Percentiles rank a stretch among this genome's conserved stretches.
phyloP scores from a whole-genome alignment of 345 rosid species.

The Corchorus capsularis region DNA sequence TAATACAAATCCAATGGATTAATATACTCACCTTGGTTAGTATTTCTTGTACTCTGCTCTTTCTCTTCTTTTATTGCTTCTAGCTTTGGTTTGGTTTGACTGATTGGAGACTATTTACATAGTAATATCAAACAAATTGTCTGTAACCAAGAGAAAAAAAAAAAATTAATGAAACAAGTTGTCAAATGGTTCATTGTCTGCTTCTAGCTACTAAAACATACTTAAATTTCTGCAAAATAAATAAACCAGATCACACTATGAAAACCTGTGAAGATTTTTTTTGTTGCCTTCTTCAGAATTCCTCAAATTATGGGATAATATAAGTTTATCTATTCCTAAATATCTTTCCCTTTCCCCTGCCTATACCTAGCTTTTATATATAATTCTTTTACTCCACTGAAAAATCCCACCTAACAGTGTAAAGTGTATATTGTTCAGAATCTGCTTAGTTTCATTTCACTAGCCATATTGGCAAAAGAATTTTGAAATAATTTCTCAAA shows the following conservation, averaged over 20 bases:
- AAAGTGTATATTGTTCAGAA: background rate
- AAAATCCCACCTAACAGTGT: constrained; percentile 6
- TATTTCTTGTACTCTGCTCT: background rate
- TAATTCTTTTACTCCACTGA: background rate
- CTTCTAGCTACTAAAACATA: background rate
- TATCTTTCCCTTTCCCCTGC: background rate
- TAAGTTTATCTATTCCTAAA: background rate
- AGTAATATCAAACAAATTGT: no score
- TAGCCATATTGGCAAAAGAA: background rate
- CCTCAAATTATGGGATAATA: background rate
- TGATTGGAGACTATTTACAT: background rate
- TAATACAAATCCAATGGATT: background rate
- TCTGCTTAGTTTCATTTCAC: background rate
- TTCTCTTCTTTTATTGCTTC: constrained; percentile 6
- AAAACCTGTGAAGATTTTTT: background rate
- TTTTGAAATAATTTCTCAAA: background rate
- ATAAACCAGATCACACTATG: background rate
- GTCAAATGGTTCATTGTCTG: constrained; percentile 17
- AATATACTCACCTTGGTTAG: background rate
- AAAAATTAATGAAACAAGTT: constrained; percentile 15
- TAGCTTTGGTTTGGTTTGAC: constrained; percentile 3
- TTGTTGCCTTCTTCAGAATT: background rate
- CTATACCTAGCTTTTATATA: background rate
- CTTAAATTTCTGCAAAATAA: background rate
- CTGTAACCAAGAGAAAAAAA: no score